Conservation (phyloP, 2,329 filamentous ascomycete species). For the Penicillium sumatraense region DNA sequence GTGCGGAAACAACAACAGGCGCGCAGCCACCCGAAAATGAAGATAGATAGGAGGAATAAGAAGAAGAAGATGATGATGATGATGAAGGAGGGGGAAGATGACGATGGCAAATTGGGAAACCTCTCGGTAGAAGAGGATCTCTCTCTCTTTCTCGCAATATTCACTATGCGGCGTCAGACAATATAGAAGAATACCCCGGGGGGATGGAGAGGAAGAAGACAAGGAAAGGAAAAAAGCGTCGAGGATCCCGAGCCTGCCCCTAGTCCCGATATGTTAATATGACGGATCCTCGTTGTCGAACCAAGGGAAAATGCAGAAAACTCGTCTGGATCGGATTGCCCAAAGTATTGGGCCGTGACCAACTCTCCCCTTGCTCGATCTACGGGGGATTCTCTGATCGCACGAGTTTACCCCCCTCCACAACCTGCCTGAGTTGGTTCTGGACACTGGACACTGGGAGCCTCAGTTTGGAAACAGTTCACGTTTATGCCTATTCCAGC, state of each 20-base stretch:
- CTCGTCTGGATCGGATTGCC: slow-evolving; percentile 17
- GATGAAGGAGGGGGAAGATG: slow-evolving; percentile 18
- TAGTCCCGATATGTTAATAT: slow-evolving; percentile 49
- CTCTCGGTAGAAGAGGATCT: not conserved
- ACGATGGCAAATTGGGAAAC: slow-evolving; percentile 16
- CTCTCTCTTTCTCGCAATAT: not conserved
- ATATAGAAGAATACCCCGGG: slow-evolving; percentile 5
- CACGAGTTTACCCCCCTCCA: too few relatives aligned
- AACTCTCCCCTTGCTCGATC: slow-evolving; percentile 12
- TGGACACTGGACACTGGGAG: too few relatives aligned
- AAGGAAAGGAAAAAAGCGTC: slow-evolving; percentile 31
- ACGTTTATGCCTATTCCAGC: too few relatives aligned
- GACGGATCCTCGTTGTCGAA: slow-evolving; percentile 42
- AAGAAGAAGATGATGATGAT: slow-evolving; percentile 21
- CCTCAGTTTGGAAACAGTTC: not conserved
- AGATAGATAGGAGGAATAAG: slow-evolving; percentile 15
- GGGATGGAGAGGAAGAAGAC: slow-evolving; percentile 26
- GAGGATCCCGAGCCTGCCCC: slow-evolving; percentile 42
- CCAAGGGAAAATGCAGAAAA: slow-evolving; percentile 25
- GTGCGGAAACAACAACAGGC: slow-evolving; percentile 32
- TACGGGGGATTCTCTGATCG: slow-evolving; percentile 6
- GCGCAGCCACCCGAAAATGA: slow-evolving; percentile 34
- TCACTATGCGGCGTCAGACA: too few relatives aligned
- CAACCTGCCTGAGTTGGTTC: too few relatives aligned
- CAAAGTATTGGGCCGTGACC: not conserved